A percentile compares a stretch with the other conserved stretches of the same genome.
Evolutionary conservation across 257 asterid species (phyloP).

Genomic region (Petunia secreta): DNA sequence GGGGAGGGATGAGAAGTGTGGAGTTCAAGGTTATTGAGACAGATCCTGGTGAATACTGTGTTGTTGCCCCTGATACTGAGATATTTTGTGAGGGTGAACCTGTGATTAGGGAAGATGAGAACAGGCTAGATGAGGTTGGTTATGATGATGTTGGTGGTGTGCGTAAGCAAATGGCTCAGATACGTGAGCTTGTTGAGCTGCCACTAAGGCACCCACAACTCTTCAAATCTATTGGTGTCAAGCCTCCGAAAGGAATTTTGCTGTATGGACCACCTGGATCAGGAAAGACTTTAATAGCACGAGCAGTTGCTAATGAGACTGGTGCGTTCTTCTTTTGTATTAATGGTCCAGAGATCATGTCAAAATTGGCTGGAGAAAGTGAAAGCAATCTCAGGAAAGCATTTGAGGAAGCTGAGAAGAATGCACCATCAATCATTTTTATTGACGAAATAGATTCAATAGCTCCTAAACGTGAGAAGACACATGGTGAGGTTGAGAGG

Average conservation of each 20-base stretch:
- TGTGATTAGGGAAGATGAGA: conserved; percentile 73
- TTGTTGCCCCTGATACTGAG: conserved; percentile 89
- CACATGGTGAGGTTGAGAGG: conserved; percentile 91
- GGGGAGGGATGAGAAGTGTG: conserved; percentile 90
- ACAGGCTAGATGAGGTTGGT: conserved; percentile 76
- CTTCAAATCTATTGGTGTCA: conserved; percentile 84
- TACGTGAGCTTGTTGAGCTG: conserved; percentile 83
- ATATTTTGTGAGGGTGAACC: conserved; percentile 92
- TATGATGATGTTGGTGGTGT: conserved; percentile 95
- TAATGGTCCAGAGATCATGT: conserved; percentile 92
- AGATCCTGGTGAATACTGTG: conserved; percentile 80
- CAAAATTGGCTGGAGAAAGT: conserved; percentile 93
- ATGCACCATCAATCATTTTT: conserved; percentile 87
- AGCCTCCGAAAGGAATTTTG: conserved; percentile 84
- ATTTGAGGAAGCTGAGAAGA: conserved; percentile 92
- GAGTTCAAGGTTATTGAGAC: conserved; percentile 82
- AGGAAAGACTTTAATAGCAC: conserved; percentile 85
- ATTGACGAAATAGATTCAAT: conserved; percentile 90
- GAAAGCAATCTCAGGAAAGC: conserved; percentile 95
- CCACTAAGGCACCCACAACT: conserved; percentile 91
- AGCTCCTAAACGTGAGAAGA: conserved; percentile 93
- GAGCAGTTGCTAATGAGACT: conserved; percentile 94
- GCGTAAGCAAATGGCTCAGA: conserved; percentile 93
- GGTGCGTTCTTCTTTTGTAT: conserved; percentile 94
- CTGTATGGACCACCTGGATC: conserved; percentile 93